phyloP scores from a whole-genome alignment of 345 rosid genomes.

The Durio zibethinus region DNA sequence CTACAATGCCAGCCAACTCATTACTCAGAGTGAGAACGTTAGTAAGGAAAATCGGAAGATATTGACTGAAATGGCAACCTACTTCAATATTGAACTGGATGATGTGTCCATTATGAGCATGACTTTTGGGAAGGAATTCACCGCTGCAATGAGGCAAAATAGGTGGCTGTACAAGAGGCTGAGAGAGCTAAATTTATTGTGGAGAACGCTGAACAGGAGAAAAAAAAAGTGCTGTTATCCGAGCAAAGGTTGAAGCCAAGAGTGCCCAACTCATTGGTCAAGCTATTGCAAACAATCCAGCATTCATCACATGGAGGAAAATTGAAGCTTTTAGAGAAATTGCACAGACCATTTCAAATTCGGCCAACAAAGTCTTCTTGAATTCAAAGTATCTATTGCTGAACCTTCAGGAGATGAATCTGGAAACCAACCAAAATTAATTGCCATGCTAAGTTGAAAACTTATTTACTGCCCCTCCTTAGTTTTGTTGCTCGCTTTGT shows the following conservation, averaged over 20 bases:
- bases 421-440: slow-evolving; percentile 42
- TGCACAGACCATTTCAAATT: slow-evolving; percentile 66
- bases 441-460: slow-evolving; percentile 12
- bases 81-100: too few species aligned
- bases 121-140: slow-evolving; percentile 88
- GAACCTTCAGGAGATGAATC: slow-evolving; percentile 66
- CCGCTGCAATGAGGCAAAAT: slow-evolving; percentile 95
- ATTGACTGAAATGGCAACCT: too few species aligned
- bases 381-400: slow-evolving; percentile 67
- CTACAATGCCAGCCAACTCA: too few species aligned
- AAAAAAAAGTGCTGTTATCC: slow-evolving; percentile 81
- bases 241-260: slow-evolving; percentile 88
- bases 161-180: slow-evolving; percentile 92
- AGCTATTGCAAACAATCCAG: slow-evolving; percentile 88
- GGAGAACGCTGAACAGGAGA: slow-evolving; percentile 93
- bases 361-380: slow-evolving; percentile 71
- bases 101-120: slow-evolving; percentile 28
- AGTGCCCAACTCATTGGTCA: slow-evolving; percentile 92
- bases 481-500: neutral
- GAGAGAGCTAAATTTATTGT: slow-evolving; percentile 87
- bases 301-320: slow-evolving; percentile 80
- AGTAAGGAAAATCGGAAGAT: too few species aligned
- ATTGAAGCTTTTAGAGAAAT: slow-evolving; percentile 94
- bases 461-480: too few species aligned
- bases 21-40: too few species aligned